phyloP scores from a whole-genome alignment of 371 early-diverging fungal genomes.

The Basidiobolus meristosporus region DNA sequence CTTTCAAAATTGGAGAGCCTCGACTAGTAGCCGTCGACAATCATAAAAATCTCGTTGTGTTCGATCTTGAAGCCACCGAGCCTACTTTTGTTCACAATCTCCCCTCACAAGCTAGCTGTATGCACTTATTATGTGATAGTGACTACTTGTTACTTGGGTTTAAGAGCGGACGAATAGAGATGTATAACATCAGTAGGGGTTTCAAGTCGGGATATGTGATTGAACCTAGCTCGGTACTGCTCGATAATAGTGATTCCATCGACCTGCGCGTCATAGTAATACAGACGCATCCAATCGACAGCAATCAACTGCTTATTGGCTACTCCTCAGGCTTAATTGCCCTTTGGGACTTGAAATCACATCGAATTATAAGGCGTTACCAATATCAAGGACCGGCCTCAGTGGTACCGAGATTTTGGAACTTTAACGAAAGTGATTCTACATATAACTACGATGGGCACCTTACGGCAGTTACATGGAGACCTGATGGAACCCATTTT shows the following conservation, averaged over 20 bases:
- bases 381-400: slow-evolving; percentile 10
- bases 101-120: slow-evolving; percentile 9
- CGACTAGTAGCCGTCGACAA: too few species aligned
- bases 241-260: slow-evolving; percentile 2
- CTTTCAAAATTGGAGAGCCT: too few species aligned
- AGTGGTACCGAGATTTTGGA: slow-evolving; percentile 6
- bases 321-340: slow-evolving; percentile 16
- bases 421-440: slow-evolving; percentile 3
- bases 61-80: too few species aligned
- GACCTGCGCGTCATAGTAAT: slow-evolving; percentile 17
- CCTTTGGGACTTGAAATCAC: slow-evolving; percentile 25
- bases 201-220: slow-evolving; percentile 8
- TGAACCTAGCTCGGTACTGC: slow-evolving; percentile 21
- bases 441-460: slow-evolving; percentile 9
- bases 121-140: slow-evolving; percentile 21
- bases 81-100: too few species aligned
- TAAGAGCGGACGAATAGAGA: slow-evolving; percentile 25
- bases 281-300: slow-evolving; percentile 26
- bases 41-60: too few species aligned
- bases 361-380: slow-evolving; percentile 11
- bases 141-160: slow-evolving; percentile 35
- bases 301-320: slow-evolving; percentile 24
- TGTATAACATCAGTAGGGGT: slow-evolving; percentile 26
- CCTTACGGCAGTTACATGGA: slow-evolving; percentile 17
- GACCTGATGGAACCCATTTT: slow-evolving; percentile 23